Percentiles rank a stretch among this genome's conserved stretches.
Conservation (phyloP, 352 stramenopile species). For the Phytophthora aleatoria region DNA sequence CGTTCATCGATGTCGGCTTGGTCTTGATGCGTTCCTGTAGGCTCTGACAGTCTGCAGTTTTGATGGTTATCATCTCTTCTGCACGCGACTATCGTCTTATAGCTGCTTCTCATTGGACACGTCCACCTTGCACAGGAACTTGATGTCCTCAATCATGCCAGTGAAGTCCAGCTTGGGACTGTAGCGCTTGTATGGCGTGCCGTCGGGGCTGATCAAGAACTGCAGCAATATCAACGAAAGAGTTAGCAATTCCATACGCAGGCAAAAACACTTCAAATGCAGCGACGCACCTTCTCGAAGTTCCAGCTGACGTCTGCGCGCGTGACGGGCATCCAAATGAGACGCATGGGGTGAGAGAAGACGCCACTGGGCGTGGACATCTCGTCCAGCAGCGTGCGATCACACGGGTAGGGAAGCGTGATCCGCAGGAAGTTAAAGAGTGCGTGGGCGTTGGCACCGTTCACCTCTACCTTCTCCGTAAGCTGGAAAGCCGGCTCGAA, state of each 20-base stretch:
- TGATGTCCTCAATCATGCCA: slow-evolving; percentile 67
- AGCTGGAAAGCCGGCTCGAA: slow-evolving; percentile 74
- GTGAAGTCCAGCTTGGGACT: slow-evolving; percentile 76
- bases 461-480: slow-evolving; percentile 83
- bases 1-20: not conserved
- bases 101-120: slow-evolving; percentile 43
- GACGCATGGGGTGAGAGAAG: slow-evolving; percentile 82
- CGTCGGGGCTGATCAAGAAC: slow-evolving; percentile 80
- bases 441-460: slow-evolving; percentile 77
- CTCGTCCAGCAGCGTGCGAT: slow-evolving; percentile 80
- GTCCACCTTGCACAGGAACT: slow-evolving; percentile 60
- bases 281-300: slow-evolving; percentile 71
- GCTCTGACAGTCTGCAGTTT: not conserved
- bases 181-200: slow-evolving; percentile 81
- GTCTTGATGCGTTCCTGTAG: slow-evolving; percentile 1
- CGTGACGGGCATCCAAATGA: slow-evolving; percentile 87
- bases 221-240: slow-evolving; percentile 18
- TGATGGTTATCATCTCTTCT: slow-evolving; percentile 7
- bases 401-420: slow-evolving; percentile 68
- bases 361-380: slow-evolving; percentile 78
- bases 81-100: slow-evolving; percentile 15
- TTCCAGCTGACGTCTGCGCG: slow-evolving; percentile 83
- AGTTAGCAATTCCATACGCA: not conserved
- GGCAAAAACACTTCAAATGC: not conserved
- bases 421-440: slow-evolving; percentile 83